Evolutionary conservation across 352 stramenopile species (phyloP).

Genomic region (Globisporangium orthogonon): DNA sequence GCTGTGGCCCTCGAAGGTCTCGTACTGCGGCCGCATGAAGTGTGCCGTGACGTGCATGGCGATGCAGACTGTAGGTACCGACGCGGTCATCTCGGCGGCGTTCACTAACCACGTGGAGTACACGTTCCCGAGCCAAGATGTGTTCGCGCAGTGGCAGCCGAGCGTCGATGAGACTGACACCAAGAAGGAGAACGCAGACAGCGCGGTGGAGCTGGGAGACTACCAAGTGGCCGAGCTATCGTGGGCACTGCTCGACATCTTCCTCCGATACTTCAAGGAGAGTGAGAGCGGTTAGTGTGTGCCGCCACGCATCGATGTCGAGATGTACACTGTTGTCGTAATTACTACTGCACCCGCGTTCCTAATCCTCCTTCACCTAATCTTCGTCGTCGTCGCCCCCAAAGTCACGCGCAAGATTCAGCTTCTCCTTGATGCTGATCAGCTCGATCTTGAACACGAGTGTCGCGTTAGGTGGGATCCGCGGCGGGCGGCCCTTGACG

Average conservation of each 20-base stretch:
- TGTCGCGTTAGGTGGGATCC: constrained; percentile 63
- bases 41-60: constrained; percentile 52
- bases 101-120: constrained; percentile 42
- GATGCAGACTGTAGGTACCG: constrained; percentile 31
- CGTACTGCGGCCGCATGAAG: constrained; percentile 42
- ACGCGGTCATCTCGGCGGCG: constrained; percentile 36
- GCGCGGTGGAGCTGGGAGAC: not conserved
- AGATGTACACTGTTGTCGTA: constrained; percentile 1
- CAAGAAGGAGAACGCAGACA: not conserved
- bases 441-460: constrained; percentile 78
- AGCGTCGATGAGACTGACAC: not conserved
- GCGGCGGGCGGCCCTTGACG: constrained; percentile 54
- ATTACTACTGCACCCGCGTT: too few species aligned
- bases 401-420: constrained; percentile 24
- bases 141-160: constrained; percentile 31
- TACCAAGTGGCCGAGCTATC: constrained; percentile 8
- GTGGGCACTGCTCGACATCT: constrained; percentile 14
- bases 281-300: not conserved
- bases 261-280: constrained; percentile 12
- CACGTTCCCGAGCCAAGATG: constrained; percentile 30
- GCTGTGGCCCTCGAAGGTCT: constrained; percentile 31
- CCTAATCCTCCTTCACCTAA: not conserved
- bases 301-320: not conserved
- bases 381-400: constrained; percentile 2
- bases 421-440: constrained; percentile 75